Evolutionary conservation across 2,329 filamentous ascomycete genomes (phyloP).

Genomic region (Clarireedia sp.): DNA sequence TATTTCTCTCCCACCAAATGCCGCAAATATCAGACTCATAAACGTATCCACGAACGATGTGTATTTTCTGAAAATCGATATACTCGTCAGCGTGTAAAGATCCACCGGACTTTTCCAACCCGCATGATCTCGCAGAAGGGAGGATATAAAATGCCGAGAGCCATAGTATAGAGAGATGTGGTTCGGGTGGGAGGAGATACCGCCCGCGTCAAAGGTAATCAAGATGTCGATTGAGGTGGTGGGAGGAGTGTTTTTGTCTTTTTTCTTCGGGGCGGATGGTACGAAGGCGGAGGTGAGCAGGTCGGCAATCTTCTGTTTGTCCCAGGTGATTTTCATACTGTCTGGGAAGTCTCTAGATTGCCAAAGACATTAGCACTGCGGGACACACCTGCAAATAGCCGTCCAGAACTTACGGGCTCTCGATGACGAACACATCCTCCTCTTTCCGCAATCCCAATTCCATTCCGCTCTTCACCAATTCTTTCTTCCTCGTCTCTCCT

Average conservation of each 20-base stretch:
- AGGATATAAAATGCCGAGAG: conserved; percentile 61
- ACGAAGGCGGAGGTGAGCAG: conserved; percentile 69
- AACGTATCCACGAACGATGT: conserved; percentile 65
- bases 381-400: background rate
- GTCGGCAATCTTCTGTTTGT: conserved; percentile 57
- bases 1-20: conserved; percentile 34
- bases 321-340: conserved; percentile 77
- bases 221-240: conserved; percentile 47
- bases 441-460: conserved; percentile 65
- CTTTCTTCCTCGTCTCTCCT: conserved; percentile 72
- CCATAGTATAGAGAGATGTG: conserved; percentile 85
- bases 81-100: conserved; percentile 75
- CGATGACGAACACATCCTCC: conserved; percentile 79
- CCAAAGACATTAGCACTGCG: conserved; percentile 2
- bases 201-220: conserved; percentile 79
- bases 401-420: conserved; percentile 52
- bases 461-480: conserved; percentile 73
- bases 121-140: conserved; percentile 54
- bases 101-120: conserved; percentile 68
- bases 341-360: conserved; percentile 64
- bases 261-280: conserved; percentile 35
- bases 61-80: conserved; percentile 74
- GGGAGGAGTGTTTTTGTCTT: conserved; percentile 31
- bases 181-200: conserved; percentile 86
- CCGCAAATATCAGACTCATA: conserved; percentile 55